Evolutionary conservation across 2,329 filamentous ascomycete genomes (phyloP), one percentile per base, ranked within the genome.

Genomic region (Sclerotiophoma versabilis): DNA sequence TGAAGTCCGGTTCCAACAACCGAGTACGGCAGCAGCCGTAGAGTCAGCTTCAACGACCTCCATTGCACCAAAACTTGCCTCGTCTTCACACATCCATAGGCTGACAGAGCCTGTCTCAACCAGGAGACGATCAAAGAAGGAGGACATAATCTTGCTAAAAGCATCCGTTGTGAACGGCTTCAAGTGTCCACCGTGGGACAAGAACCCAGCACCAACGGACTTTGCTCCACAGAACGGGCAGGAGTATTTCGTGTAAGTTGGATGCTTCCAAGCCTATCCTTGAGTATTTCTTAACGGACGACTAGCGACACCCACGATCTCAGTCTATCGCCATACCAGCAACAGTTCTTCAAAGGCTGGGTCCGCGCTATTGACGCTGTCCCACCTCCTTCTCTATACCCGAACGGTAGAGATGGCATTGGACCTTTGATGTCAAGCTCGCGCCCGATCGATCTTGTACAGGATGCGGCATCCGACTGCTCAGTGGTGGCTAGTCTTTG

Each of bases 401-500:
- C 70, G 1, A 61, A 60, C 4, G 62, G 68, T 26, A 64, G 69
- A 26, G 57, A 54, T 23, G 60, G 69, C 11, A 59, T 72, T 4
- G 74, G 73, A 3, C 81, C 80, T 12, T 77, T 84, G 10, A 90
- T 91, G 86, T 75, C 77, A 39, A 79, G 83, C 14, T 75, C 77
- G 6, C 76, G 81, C 8, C 81, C 84, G 12, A 86, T 90, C 57
- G 93, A 99, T 74, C 83, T 99, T 7, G 92, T 97, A 2, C 95
- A 99, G 75, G 95, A 99, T 75, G 87, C 96, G 54, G 93, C 93
- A 5, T 96, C 93, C 0, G 95, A 99, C 73, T 99, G 95, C 71
- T 98, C 95, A 1, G 93, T 99, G 3, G 93, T 99, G 23, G 95
- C 95, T 14, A 97, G 95, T 72, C 82, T 99, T 5, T 97, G 93